A percentile compares a stretch with the other conserved stretches of the same genome.
Conservation (phyloP, 148 eudicot species). For the Rhododendron simsii region DNA sequence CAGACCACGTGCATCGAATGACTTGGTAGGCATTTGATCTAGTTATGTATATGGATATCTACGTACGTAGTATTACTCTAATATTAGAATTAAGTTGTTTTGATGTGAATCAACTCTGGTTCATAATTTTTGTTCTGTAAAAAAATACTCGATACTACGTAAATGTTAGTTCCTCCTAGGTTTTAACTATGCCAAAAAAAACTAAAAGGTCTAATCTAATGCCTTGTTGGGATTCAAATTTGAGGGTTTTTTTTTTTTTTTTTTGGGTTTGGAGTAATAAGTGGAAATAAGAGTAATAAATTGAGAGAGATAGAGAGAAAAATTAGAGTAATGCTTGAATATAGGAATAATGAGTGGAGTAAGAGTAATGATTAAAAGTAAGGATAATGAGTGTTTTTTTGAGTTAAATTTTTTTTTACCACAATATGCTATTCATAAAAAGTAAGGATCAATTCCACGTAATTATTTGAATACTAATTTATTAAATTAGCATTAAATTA, state of each 20-base stretch:
- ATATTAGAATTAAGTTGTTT: not conserved
- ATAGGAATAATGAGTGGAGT: too few species aligned
- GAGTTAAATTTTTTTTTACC: not conserved
- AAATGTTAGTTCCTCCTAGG: not conserved
- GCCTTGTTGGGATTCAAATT: too few species aligned
- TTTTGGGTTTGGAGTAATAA: too few species aligned
- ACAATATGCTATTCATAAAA: not conserved
- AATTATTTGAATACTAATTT: not conserved
- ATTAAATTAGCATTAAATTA: not conserved
- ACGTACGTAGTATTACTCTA: not conserved
- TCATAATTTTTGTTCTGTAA: not conserved
- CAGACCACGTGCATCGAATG: not conserved
- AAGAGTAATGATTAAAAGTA: too few species aligned
- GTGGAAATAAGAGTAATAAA: too few species aligned
- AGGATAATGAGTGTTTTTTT: too few species aligned
- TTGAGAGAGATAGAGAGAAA: too few species aligned
- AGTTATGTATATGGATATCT: not conserved
- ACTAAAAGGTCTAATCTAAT: too few species aligned
- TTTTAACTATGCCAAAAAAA: not conserved
- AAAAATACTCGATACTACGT: not conserved
- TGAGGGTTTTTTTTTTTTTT: too few species aligned
- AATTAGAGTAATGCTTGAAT: too few species aligned
- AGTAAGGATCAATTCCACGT: not conserved
- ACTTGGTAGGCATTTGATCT: too few species aligned
- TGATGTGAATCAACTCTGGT: not conserved